Conservation (phyloP, 257 asterid species). For the Nicotiana paniculata region DNA sequence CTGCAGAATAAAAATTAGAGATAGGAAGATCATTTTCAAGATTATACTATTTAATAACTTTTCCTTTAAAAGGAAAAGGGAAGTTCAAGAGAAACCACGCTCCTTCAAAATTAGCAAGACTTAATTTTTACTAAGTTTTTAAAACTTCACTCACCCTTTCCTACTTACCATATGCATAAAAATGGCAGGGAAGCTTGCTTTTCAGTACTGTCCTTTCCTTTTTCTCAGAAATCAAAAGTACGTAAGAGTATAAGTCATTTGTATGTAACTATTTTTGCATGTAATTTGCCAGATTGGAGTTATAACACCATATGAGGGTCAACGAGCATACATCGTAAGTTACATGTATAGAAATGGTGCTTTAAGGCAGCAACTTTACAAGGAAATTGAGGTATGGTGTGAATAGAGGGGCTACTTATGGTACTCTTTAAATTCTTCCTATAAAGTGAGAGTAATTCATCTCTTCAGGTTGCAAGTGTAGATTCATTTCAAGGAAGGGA, state of each 20-base stretch:
- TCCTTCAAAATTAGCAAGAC: neutral
- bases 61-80: neutral
- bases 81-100: neutral
- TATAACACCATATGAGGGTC: slow-evolving; percentile 98
- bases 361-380: slow-evolving; percentile 92
- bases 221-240: neutral
- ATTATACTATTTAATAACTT: neutral
- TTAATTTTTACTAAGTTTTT: neutral
- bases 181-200: neutral
- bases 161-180: slow-evolving; percentile 4
- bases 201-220: neutral
- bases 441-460: slow-evolving; percentile 7
- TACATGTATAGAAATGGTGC: slow-evolving; percentile 98
- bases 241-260: neutral
- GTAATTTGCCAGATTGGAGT: slow-evolving; percentile 72
- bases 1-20: neutral
- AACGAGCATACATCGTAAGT: slow-evolving; percentile 93
- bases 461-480: slow-evolving; percentile 90
- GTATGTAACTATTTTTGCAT: neutral
- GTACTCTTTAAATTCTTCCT: neutral
- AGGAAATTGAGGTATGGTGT: slow-evolving; percentile 83
- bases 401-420: neutral
- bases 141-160: slow-evolving; percentile 4
- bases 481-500: slow-evolving; percentile 99
- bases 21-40: neutral